Percentiles rank a stretch among this genome's conserved stretches.
Conservation (phyloP, 148 eudicot genomes). For the Gaultheria prostrata region DNA sequence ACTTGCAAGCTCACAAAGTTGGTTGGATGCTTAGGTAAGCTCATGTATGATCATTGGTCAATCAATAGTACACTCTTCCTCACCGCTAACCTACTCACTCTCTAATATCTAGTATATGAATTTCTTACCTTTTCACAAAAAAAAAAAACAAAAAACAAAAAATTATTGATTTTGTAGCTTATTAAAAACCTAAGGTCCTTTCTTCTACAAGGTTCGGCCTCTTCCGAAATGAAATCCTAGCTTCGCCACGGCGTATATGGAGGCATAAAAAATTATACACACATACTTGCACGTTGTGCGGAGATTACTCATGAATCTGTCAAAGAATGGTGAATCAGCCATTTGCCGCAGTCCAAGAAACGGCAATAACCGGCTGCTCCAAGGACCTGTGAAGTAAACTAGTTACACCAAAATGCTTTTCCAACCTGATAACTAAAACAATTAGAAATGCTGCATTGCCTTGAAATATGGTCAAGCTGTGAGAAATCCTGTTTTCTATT, state of each 20-base stretch:
- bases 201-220: too few species aligned
- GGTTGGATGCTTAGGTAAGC: too few species aligned
- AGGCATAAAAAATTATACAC: background rate
- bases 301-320: constrained; percentile 55
- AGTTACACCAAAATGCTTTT: background rate
- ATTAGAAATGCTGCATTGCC: background rate
- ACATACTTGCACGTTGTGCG: constrained; percentile 77
- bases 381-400: background rate
- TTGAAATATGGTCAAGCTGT: constrained; percentile 1
- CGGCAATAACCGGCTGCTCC: background rate
- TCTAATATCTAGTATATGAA: too few species aligned
- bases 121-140: too few species aligned
- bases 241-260: background rate
- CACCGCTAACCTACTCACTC: too few species aligned
- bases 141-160: too few species aligned
- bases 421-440: background rate
- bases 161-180: too few species aligned
- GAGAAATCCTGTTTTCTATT: constrained; percentile 1
- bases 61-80: too few species aligned
- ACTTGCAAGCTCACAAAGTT: too few species aligned
- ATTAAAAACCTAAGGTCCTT: too few species aligned
- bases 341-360: constrained; percentile 22
- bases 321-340: constrained; percentile 66
- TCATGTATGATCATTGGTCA: too few species aligned
- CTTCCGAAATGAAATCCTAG: too few species aligned